phyloP scores from a whole-genome alignment of 106 monocot species.

The Apostasia shenzhenica region DNA sequence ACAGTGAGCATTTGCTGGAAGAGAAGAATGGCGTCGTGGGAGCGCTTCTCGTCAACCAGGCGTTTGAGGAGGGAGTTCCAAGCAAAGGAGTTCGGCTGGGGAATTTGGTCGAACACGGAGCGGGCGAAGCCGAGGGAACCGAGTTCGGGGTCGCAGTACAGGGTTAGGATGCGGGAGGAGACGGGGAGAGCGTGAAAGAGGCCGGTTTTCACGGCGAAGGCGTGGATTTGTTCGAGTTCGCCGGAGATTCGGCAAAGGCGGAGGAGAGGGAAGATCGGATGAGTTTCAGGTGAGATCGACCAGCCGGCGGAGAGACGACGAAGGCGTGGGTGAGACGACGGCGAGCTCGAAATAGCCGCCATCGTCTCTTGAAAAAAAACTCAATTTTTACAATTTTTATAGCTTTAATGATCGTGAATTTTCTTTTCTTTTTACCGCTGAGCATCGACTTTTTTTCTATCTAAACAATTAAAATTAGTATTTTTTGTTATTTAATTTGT shows the following conservation, averaged over 20 bases:
- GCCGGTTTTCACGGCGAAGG: conserved; percentile 8
- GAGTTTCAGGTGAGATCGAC: background rate
- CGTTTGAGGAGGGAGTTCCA: conserved; percentile 21
- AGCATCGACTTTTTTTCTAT: too few relatives aligned
- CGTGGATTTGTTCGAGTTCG: conserved; percentile 10
- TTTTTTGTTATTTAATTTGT: too few relatives aligned
- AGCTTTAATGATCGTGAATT: too few relatives aligned
- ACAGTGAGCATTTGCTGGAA: conserved; percentile 11
- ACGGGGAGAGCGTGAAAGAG: conserved; percentile 8
- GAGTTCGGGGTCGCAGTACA: conserved; percentile 9
- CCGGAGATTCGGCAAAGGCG: conserved; percentile 3
- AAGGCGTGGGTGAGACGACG: background rate
- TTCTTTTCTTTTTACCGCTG: too few relatives aligned
- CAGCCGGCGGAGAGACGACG: background rate
- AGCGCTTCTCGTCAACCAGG: conserved; percentile 1
- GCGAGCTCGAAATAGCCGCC: conserved; percentile 1
- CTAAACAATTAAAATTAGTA: too few relatives aligned
- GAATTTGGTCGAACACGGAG: conserved; percentile 4
- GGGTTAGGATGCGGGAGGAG: conserved; percentile 11
- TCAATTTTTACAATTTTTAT: too few relatives aligned
- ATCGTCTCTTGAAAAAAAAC: background rate
- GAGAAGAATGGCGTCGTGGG: conserved; percentile 9
- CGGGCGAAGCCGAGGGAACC: background rate
- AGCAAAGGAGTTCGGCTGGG: conserved; percentile 7
- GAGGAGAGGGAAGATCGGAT: conserved; percentile 2